Conservation (phyloP, 805 yeast genomes). For the Millerozyma miso region DNA sequence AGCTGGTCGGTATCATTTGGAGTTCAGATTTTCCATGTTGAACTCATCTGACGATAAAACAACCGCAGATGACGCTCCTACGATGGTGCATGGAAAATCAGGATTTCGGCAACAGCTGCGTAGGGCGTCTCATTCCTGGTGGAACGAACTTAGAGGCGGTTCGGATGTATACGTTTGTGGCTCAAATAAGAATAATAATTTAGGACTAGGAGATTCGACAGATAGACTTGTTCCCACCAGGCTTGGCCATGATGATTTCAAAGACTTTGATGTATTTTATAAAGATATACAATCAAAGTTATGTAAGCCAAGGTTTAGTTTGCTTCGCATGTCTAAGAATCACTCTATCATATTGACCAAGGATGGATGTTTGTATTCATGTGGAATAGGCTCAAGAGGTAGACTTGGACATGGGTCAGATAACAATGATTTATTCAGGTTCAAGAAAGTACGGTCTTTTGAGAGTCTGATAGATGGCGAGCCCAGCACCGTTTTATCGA, state of each 20-base stretch:
- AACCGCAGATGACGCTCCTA: neutral
- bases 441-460: slow-evolving; percentile 39
- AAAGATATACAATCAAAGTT: slow-evolving; percentile 9
- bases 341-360: slow-evolving; percentile 61
- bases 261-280: slow-evolving; percentile 4
- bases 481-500: slow-evolving; percentile 12
- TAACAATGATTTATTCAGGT: slow-evolving; percentile 38
- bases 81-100: neutral
- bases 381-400: slow-evolving; percentile 71
- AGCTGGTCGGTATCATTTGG: slow-evolving; percentile 24
- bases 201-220: slow-evolving; percentile 64
- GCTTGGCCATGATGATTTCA: slow-evolving; percentile 27
- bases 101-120: neutral
- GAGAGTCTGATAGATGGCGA: slow-evolving; percentile 11
- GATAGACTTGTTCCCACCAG: slow-evolving; percentile 40
- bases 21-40: slow-evolving; percentile 15
- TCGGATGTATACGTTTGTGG: slow-evolving; percentile 61
- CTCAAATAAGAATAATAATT: slow-evolving; percentile 53
- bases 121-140: slow-evolving; percentile 26
- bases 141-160: slow-evolving; percentile 48
- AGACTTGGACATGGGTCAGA: slow-evolving; percentile 57
- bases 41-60: neutral
- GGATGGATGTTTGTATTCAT: slow-evolving; percentile 50
- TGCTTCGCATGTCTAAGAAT: slow-evolving; percentile 54
- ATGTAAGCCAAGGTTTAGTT: slow-evolving; percentile 41